These are phyloP conservation scores for Chaetomium globosum DNA, from an alignment of 2,329 filamentous ascomycete species.

Conservation along the genomic window DNA sequence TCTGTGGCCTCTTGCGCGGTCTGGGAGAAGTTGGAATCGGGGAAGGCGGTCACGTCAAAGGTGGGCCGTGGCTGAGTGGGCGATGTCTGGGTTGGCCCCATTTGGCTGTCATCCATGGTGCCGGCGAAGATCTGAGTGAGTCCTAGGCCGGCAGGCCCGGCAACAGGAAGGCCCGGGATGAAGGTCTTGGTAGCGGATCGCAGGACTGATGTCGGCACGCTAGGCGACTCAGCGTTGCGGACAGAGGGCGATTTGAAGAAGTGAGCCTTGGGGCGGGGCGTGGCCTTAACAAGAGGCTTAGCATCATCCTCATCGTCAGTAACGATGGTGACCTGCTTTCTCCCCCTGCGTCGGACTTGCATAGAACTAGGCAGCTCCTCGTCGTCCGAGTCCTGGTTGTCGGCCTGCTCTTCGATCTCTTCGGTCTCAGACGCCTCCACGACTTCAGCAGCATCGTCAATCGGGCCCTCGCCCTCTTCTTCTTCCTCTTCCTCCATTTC, in stretches of 20 bases:
- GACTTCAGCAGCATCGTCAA: slow-evolving; percentile 35
- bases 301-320: slow-evolving; percentile 69
- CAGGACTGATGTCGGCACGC: slow-evolving; percentile 65
- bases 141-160: slow-evolving; percentile 66
- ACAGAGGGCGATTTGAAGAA: slow-evolving; percentile 48
- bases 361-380: slow-evolving; percentile 48
- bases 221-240: slow-evolving; percentile 52
- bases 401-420: slow-evolving; percentile 42
- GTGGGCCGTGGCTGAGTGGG: slow-evolving; percentile 59
- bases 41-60: slow-evolving; percentile 55
- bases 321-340: slow-evolving; percentile 57
- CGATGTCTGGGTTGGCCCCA: slow-evolving; percentile 40
- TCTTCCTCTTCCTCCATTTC: slow-evolving; percentile 39
- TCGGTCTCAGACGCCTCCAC: slow-evolving; percentile 40
- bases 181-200: slow-evolving; percentile 70
- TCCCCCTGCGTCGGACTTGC: slow-evolving; percentile 49
- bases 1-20: slow-evolving; percentile 59
- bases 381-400: slow-evolving; percentile 42
- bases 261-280: slow-evolving; percentile 52
- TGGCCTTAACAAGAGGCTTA: slow-evolving; percentile 47
- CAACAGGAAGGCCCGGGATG: slow-evolving; percentile 65
- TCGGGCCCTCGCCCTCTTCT: slow-evolving; percentile 38
- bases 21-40: slow-evolving; percentile 64
- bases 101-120: slow-evolving; percentile 73
- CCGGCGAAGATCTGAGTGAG: slow-evolving; percentile 90